Percentiles rank a stretch among this genome's conserved stretches.
Evolutionary conservation across 2,329 filamentous ascomycete genomes (phyloP).

Genomic region (Ascochyta rabiei): DNA sequence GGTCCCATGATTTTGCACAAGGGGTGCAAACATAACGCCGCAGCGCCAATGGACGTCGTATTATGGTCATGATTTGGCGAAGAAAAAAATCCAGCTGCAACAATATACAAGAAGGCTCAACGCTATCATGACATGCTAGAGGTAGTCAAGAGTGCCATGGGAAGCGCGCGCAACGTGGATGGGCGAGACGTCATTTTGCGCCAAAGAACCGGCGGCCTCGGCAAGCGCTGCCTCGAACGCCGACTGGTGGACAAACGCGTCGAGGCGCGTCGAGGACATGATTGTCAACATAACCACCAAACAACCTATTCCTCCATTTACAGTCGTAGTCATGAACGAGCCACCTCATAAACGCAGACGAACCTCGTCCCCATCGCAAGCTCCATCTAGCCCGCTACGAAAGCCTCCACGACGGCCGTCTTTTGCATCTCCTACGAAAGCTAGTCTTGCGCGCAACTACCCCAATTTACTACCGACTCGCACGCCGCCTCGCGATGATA

Average conservation of each 20-base stretch:
- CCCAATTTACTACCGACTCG: conserved; percentile 37
- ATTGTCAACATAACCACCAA: conserved; percentile 5
- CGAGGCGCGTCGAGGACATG: conserved; percentile 35
- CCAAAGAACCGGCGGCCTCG: conserved; percentile 30
- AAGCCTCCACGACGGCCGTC: conserved; percentile 45
- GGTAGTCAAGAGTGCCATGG: not conserved
- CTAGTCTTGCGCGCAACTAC: conserved; percentile 48
- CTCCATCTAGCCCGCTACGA: conserved; percentile 33
- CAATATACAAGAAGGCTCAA: not conserved
- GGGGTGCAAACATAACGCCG: conserved; percentile 34
- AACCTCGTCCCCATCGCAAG: conserved; percentile 37
- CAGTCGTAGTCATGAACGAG: conserved; percentile 35
- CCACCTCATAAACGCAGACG: conserved; percentile 45
- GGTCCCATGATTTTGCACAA: conserved; percentile 28
- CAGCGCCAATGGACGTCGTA: conserved; percentile 24
- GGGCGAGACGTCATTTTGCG: conserved; percentile 43
- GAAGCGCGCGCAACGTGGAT: conserved; percentile 9
- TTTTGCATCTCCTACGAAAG: conserved; percentile 49
- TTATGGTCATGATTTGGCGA: not conserved
- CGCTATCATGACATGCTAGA: conserved; percentile 11
- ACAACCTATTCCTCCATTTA: not conserved
- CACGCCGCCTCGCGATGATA: not conserved
- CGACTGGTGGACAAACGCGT: conserved; percentile 31
- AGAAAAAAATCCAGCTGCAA: not conserved
- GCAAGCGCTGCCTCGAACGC: conserved; percentile 26